Base-by-base conservation (phyloP, 805 yeast genomes). In the Clavispora phyllophila region DNA sequence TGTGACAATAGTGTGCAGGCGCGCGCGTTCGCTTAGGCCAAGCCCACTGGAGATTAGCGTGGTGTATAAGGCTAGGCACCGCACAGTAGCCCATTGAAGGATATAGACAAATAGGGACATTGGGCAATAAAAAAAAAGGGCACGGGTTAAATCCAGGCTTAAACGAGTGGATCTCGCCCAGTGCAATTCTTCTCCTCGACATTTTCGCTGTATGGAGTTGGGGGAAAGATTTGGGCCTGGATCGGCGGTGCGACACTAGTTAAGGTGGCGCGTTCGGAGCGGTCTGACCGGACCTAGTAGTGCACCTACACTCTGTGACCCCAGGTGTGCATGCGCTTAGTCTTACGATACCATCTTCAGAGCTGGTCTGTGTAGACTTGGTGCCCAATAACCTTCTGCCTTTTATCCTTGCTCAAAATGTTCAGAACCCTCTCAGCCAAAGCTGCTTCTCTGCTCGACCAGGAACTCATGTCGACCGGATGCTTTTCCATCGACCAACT, bases 401-500 rank as follows among this genome's bases (percentile, higher is more conserved):
- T n/a, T n/a, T n/a, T n/a, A n/a, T n/a, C n/a, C n/a, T n/a, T n/a
- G n/a, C n/a, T n/a, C n/a, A n/a, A 5, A 20, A 42, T 45, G 49
- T 47, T 56, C 32, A 63, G 58, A 35, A 65, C 70, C 40, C 56
- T 70, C 17, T 51, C 72, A 2, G 62, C 73, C 7, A 62, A 60
- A 42, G 66, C 77, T 1, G 98, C 98, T 0, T 82, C 91, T 0
- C 76, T 76, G 32, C 73, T 91, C 22, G 99, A 91, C 56, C 73
- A 75, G 48, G 96, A 90, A 55, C 72, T 91, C 45, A 91, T 93
- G 97, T 81, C 93, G 1, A 65, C 84, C 0, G 81, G 82, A 2
- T 93, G 87, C 0, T 87, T 82, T 65, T 81, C 91, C 22, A 75
- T 87, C 42, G 95, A 87, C 57, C 96, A 87, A 54, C 63, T 87